phyloP scores from a whole-genome alignment of 352 stramenopile species.

The Thalassiosira exigua region DNA sequence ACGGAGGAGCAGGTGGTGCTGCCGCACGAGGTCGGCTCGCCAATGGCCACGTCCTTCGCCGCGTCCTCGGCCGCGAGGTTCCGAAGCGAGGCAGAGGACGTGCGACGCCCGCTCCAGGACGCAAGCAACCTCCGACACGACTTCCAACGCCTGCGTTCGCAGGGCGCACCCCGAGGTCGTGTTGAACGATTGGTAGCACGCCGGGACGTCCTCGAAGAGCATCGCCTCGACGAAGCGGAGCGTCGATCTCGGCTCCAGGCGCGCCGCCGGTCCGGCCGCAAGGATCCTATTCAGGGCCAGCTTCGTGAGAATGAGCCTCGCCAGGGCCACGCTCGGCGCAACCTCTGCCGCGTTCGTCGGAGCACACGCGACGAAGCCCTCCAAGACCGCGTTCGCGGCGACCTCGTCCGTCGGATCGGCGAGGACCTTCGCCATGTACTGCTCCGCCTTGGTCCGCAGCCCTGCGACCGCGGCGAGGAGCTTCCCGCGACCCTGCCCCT shows the following conservation, averaged over 20 bases:
- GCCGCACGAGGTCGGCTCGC: constrained; percentile 19
- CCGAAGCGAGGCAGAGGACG: constrained; percentile 20
- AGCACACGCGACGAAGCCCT: constrained; percentile 25
- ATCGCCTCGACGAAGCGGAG: constrained; percentile 30
- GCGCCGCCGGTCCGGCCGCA: background rate
- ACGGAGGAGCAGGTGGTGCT: constrained; percentile 47
- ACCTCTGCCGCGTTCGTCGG: constrained; percentile 12
- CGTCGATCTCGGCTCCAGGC: background rate
- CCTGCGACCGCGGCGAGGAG: constrained; percentile 25
- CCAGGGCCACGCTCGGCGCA: constrained; percentile 17
- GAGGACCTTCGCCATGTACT: constrained; percentile 33
- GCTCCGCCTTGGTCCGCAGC: constrained; percentile 26
- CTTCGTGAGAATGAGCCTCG: constrained; percentile 38
- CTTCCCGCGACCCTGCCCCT: too few species aligned
- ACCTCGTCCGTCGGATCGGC: constrained; percentile 2
- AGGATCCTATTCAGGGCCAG: constrained; percentile 15
- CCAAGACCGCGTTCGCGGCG: background rate
- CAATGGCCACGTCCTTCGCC: background rate
- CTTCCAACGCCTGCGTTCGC: constrained; percentile 18
- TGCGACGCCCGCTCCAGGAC: constrained; percentile 27
- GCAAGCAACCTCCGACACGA: constrained; percentile 34
- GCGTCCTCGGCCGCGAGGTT: background rate
- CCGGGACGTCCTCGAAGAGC: constrained; percentile 35
- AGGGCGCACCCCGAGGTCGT: constrained; percentile 7
- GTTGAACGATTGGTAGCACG: constrained; percentile 32